phyloP scores from a whole-genome alignment of 2,329 filamentous ascomycete species.

The Penicillium occitanis region DNA sequence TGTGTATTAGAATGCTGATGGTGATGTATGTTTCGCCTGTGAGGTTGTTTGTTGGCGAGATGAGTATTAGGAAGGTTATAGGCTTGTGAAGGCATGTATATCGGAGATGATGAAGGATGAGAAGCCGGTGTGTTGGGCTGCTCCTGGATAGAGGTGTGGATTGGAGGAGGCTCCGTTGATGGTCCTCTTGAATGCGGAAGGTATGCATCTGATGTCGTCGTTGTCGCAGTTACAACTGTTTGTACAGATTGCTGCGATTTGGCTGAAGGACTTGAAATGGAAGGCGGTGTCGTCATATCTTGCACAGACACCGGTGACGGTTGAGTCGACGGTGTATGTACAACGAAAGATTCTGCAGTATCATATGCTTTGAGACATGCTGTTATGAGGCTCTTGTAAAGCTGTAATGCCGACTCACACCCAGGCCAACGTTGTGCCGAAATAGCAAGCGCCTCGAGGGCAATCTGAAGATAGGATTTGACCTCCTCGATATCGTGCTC shows the following conservation, averaged over 20 bases:
- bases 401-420: slow-evolving; percentile 75
- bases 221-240: slow-evolving; percentile 30
- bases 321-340: slow-evolving; percentile 48
- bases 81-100: slow-evolving; percentile 25
- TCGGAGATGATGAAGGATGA: slow-evolving; percentile 23
- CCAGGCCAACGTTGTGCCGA: slow-evolving; percentile 91
- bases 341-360: slow-evolving; percentile 54
- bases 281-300: slow-evolving; percentile 41
- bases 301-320: slow-evolving; percentile 43
- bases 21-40: slow-evolving; percentile 20
- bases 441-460: slow-evolving; percentile 74
- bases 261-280: slow-evolving; percentile 42
- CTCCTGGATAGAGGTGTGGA: slow-evolving; percentile 28
- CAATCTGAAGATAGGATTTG: slow-evolving; percentile 69
- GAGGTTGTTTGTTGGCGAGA: slow-evolving; percentile 20
- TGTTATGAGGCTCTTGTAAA: slow-evolving; percentile 81
- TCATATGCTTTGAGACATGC: slow-evolving; percentile 89
- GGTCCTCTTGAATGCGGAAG: slow-evolving; percentile 37
- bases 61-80: slow-evolving; percentile 23
- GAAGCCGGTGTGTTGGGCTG: slow-evolving; percentile 24
- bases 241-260: slow-evolving; percentile 37
- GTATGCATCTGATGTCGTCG: slow-evolving; percentile 31
- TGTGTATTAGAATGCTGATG: slow-evolving; percentile 27
- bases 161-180: slow-evolving; percentile 34
- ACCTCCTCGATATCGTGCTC: slow-evolving; percentile 72